Conservation (phyloP, 306 rosid genomes). For the Clitoria ternatea region DNA sequence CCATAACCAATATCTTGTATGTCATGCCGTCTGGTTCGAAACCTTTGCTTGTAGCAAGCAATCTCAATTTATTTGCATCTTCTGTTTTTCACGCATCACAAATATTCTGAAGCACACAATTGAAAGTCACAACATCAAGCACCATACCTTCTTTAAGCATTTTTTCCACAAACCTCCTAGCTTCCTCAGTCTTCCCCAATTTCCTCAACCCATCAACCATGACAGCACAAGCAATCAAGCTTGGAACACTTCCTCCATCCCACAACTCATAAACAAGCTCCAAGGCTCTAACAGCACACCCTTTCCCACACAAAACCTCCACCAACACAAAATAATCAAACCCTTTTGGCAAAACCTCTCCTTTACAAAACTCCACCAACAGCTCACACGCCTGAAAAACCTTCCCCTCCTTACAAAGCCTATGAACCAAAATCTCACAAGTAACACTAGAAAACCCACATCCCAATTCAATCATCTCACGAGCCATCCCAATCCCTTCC, state of each 20-base stretch:
- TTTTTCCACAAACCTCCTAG: constrained; percentile 41
- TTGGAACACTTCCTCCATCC: constrained; percentile 53
- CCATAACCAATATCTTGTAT: constrained; percentile 50
- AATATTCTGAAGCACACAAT: constrained; percentile 55
- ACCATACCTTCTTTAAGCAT: constrained; percentile 60
- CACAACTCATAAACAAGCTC: constrained; percentile 64
- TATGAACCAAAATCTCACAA: constrained; percentile 75
- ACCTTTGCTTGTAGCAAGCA: constrained; percentile 62
- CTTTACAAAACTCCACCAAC: constrained; percentile 51
- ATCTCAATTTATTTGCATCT: constrained; percentile 63
- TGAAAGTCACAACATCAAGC: constrained; percentile 72
- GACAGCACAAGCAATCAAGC: constrained; percentile 59
- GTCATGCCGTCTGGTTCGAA: constrained; percentile 54
- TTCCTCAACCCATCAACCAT: constrained; percentile 73
- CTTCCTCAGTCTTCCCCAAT: constrained; percentile 44
- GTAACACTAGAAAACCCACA: constrained; percentile 54
- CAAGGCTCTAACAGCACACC: constrained; percentile 41
- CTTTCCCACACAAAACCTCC: constrained; percentile 48
- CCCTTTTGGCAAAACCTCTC: constrained; percentile 50
- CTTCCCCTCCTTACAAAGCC: constrained; percentile 58
- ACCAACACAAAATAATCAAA: constrained; percentile 66
- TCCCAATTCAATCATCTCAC: constrained; percentile 72
- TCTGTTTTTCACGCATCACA: constrained; percentile 48
- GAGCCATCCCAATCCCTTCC: constrained; percentile 73
- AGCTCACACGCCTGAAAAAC: constrained; percentile 47